Evolutionary conservation across 306 rosid genomes (phyloP).

Genomic region (Inga oerstediana): DNA sequence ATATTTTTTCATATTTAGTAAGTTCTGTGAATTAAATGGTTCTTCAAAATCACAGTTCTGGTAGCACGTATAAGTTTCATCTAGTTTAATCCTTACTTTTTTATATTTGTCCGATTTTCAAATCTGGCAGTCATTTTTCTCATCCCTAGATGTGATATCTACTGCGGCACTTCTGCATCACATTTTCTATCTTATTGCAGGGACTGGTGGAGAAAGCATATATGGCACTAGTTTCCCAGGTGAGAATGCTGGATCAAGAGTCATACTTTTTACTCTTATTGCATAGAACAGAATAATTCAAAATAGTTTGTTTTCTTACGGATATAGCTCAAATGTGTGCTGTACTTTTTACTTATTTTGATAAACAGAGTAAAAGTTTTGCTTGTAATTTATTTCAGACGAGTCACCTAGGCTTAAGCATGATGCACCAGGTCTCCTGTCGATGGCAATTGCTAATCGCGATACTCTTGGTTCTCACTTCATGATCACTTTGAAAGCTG

Average conservation of each 20-base stretch:
- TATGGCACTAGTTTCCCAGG: slow-evolving; percentile 90
- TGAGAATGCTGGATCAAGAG: slow-evolving; percentile 35
- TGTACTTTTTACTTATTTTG: not conserved
- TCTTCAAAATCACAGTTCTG: not conserved
- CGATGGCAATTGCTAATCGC: slow-evolving; percentile 82
- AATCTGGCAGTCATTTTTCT: not conserved
- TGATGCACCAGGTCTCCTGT: slow-evolving; percentile 74
- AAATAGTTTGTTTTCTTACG: not conserved
- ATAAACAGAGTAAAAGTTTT: not conserved
- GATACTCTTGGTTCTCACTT: slow-evolving; percentile 89
- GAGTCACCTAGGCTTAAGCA: slow-evolving; percentile 83
- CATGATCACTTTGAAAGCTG: slow-evolving; percentile 75
- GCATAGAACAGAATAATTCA: not conserved
- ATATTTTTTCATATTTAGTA: slow-evolving; percentile 4
- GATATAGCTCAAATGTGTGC: not conserved
- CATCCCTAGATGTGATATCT: not conserved
- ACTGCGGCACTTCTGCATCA: not conserved
- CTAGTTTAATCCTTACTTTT: not conserved
- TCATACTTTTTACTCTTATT: not conserved
- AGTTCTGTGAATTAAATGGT: not conserved
- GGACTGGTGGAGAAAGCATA: slow-evolving; percentile 96
- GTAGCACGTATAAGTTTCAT: not conserved
- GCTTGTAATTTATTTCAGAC: slow-evolving; percentile 53
- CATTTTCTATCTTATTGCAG: slow-evolving; percentile 48
- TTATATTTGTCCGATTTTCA: not conserved